Evolutionary conservation across 805 yeast genomes (phyloP).

Genomic region (Diddensiella santjacobensis): DNA sequence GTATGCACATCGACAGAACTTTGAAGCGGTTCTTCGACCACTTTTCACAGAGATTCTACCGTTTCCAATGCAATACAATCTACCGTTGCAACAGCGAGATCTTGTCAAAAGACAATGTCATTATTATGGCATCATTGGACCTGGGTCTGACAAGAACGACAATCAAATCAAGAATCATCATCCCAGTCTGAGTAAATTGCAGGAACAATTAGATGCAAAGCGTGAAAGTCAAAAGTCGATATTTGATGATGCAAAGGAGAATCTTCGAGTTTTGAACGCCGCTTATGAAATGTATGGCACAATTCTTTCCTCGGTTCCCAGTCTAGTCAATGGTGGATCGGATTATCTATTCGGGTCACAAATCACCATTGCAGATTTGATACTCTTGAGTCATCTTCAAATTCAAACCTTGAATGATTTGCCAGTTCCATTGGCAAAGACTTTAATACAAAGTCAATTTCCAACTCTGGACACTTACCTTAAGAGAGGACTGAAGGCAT

Average conservation of each 20-base stretch:
- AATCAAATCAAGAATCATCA: constrained; percentile 5
- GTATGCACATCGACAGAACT: constrained; percentile 28
- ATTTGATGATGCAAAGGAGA: constrained; percentile 16
- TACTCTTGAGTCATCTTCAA: constrained; percentile 20
- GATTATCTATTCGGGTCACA: constrained; percentile 5
- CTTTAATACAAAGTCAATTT: constrained; percentile 18
- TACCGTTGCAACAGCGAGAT: constrained; percentile 26
- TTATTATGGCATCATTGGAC: constrained; percentile 10
- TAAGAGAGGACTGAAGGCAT: neutral
- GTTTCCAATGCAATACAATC: constrained; percentile 37
- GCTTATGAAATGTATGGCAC: constrained; percentile 12
- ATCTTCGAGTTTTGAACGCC: constrained; percentile 10
- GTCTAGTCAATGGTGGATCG: neutral
- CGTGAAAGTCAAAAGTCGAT: neutral
- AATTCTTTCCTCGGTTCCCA: neutral
- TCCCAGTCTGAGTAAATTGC: constrained; percentile 24
- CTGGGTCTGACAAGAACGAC: constrained; percentile 2
- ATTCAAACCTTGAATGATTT: constrained; percentile 13
- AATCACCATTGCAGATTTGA: constrained; percentile 16
- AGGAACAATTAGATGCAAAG: constrained; percentile 21
- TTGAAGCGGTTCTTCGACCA: constrained; percentile 31
- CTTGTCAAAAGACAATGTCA: constrained; percentile 23
- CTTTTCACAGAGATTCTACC: constrained; percentile 30
- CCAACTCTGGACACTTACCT: constrained; percentile 10
- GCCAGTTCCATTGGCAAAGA: constrained; percentile 16